Conservation (phyloP, 2,329 filamentous ascomycete species). For the Gremmenia infestans region DNA sequence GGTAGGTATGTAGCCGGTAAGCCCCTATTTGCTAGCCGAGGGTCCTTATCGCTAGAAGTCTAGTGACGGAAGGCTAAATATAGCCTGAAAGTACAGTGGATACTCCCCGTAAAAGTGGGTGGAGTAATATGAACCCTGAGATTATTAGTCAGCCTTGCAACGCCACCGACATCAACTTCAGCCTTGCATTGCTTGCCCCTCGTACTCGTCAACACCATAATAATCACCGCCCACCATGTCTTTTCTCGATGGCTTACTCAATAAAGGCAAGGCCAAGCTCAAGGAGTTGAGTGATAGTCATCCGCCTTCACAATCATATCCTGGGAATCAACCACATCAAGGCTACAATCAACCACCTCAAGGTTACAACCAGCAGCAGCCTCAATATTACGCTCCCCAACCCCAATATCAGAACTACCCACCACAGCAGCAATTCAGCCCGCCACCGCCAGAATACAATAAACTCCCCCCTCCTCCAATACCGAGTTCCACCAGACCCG, state of each 20-base stretch:
- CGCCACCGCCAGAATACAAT: conserved; percentile 4
- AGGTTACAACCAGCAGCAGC: not conserved
- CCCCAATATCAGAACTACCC: conserved; percentile 1
- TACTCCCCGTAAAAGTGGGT: not conserved
- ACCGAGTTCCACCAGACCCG: not conserved
- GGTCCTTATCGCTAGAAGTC: not conserved
- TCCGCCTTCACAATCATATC: conserved; percentile 5
- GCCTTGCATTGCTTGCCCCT: not conserved
- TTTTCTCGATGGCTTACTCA: conserved; percentile 18
- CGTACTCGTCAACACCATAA: not conserved
- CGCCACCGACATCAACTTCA: not conserved
- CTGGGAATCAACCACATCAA: conserved; percentile 2
- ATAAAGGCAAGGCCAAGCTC: conserved; percentile 22
- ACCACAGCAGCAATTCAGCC: not conserved
- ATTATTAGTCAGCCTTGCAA: too few species aligned
- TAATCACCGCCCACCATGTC: conserved; percentile 12
- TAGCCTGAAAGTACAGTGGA: too few species aligned
- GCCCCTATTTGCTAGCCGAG: too few species aligned
- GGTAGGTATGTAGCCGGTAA: too few species aligned
- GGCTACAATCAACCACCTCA: not conserved
- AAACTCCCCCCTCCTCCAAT: conserved; percentile 4
- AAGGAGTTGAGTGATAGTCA: conserved; percentile 18
- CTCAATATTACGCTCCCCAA: not conserved
- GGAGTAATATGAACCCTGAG: too few species aligned
- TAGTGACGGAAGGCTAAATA: too few species aligned